Conservation (phyloP, 108 stramenopile genomes). For the Cyclotella sp. region DNA sequence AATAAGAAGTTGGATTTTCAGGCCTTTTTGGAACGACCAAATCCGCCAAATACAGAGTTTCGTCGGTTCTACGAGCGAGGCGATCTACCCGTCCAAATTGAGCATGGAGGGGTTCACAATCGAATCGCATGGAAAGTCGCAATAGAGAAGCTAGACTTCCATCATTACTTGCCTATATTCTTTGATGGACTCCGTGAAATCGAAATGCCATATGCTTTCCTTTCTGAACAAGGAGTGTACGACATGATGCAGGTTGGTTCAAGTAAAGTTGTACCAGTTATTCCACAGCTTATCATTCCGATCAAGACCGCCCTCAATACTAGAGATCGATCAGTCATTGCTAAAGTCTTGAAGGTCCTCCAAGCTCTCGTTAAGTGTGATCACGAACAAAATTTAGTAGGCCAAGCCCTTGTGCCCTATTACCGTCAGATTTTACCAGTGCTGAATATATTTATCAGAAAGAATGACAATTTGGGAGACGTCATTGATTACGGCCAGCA, state of each 20-base stretch:
- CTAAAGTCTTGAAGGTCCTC: slow-evolving; percentile 86
- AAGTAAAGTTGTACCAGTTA: slow-evolving; percentile 83
- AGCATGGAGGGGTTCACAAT: slow-evolving; percentile 81
- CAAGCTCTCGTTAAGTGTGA: slow-evolving; percentile 87
- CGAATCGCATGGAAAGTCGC: slow-evolving; percentile 88
- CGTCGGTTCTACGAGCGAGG: slow-evolving; percentile 89
- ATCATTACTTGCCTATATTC: slow-evolving; percentile 92
- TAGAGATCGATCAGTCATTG: slow-evolving; percentile 79
- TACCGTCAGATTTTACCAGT: slow-evolving; percentile 91
- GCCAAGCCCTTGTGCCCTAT: slow-evolving; percentile 90
- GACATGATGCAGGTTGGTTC: slow-evolving; percentile 84
- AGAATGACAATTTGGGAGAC: slow-evolving; percentile 86
- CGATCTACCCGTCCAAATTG: slow-evolving; percentile 86
- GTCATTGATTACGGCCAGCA: slow-evolving; percentile 87
- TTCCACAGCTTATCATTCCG: slow-evolving; percentile 90
- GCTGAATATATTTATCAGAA: slow-evolving; percentile 79
- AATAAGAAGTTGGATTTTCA: slow-evolving; percentile 56
- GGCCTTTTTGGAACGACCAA: slow-evolving; percentile 79
- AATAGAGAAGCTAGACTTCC: slow-evolving; percentile 88
- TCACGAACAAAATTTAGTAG: slow-evolving; percentile 81
- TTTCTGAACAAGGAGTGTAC: slow-evolving; percentile 89
- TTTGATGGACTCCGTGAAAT: slow-evolving; percentile 90
- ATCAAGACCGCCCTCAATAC: slow-evolving; percentile 92
- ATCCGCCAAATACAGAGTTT: slow-evolving; percentile 90
- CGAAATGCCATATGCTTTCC: slow-evolving; percentile 88